phyloP scores from a whole-genome alignment of 306 rosid genomes.

The Inga leiocalycina region DNA sequence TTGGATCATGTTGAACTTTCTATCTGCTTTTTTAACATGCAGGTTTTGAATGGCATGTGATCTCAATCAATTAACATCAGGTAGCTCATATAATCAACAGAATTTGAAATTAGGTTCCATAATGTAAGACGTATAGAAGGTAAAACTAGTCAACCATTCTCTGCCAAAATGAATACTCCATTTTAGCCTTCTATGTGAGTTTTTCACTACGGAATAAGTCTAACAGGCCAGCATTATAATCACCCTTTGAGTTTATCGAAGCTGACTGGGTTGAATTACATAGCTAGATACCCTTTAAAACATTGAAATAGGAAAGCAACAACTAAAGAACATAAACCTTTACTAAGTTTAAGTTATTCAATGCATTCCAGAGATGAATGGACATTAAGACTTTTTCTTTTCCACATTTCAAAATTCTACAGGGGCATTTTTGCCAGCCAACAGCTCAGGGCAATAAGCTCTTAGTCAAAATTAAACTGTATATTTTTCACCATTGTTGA shows the following conservation, averaged over 20 bases:
- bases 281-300: neutral
- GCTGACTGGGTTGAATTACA: neutral
- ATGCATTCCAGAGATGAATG: slow-evolving; percentile 36
- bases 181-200: neutral
- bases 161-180: neutral
- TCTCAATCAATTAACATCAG: neutral
- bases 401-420: slow-evolving; percentile 44
- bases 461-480: neutral
- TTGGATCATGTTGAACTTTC: neutral
- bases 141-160: neutral
- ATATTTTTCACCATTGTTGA: neutral
- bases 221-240: neutral
- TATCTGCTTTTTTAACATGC: neutral
- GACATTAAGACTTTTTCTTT: slow-evolving; percentile 49
- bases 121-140: neutral
- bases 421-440: neutral
- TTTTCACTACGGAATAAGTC: neutral
- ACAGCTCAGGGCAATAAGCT: neutral
- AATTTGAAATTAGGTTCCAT: neutral
- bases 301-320: neutral
- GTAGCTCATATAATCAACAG: neutral
- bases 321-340: neutral
- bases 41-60: neutral
- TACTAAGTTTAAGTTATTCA: neutral
- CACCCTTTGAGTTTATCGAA: neutral